Evolutionary conservation across 352 stramenopile genomes (phyloP), one percentile per base, ranked within the genome.

Genomic region (Globisporangium spiculum): DNA sequence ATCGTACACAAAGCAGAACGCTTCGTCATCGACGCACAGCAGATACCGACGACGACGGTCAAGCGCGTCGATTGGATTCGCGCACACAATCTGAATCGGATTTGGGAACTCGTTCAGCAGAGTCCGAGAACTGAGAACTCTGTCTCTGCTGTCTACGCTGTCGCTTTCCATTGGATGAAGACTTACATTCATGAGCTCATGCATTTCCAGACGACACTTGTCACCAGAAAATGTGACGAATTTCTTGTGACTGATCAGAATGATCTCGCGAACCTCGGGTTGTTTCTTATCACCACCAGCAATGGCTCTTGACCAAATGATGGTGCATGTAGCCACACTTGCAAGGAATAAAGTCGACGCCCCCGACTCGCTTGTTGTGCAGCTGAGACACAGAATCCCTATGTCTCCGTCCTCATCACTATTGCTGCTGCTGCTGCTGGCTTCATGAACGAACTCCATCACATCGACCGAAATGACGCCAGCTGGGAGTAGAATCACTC

Each of bases 1-100:
- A 60, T 87, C 79, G 48, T 75, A 79, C 24, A 84, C 81, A 54
- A 73, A 81, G 68, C 73, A 87, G 34, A 81, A 84, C 7, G 70
- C 62, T 3, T 83, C 74, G 8, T 69, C 72, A 54, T 81, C 79
- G 52, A 84, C 67, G 12, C 70, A 75, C 30, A 82, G 52, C 18
- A 87, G 60, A 41, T 71, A 79, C 4, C 53, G 62, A 22, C 30
- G 69, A 2, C 63, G 67, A 2, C 63, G 67, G 32, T 44, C 50
- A 24, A 52, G 7, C 0, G 41, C 6, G 6, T 66, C 59, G 3
- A n/a, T 4, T 16, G 66, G 66, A 41, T 48, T 66, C 27, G 66
- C 22, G 16, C 58, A 34, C 18, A 56, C 50, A 38, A 61, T 60
- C n/a, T 71, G 63, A n/a, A 71, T 68, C 36, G 56, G 30, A 46